phyloP scores from a whole-genome alignment of 2,329 filamentous ascomycete species.

The Rasamsonia emersonii region DNA sequence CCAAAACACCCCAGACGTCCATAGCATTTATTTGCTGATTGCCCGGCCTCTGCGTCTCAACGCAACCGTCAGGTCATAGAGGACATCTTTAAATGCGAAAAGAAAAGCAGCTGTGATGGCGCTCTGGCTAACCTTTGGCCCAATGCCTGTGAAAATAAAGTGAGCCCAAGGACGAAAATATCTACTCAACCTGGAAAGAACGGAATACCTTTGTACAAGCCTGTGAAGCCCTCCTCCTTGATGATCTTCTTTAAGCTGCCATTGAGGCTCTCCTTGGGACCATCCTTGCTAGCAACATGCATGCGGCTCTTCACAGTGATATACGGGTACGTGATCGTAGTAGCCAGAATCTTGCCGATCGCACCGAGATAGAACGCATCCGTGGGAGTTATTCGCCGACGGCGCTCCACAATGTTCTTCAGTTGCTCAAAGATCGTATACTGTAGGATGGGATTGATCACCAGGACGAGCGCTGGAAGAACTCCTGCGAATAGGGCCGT shows the following conservation, averaged over 20 bases:
- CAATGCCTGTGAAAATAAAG: conserved; percentile 58
- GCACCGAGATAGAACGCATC: conserved; percentile 89
- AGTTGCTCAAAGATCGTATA: conserved; percentile 98
- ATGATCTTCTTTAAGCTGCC: conserved; percentile 71
- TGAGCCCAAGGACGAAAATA: background rate
- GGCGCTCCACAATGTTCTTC: conserved; percentile 80
- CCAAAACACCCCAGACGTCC: too few species aligned
- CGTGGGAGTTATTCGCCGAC: conserved; percentile 67
- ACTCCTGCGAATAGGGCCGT: conserved; percentile 84
- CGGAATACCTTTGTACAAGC: conserved; percentile 91
- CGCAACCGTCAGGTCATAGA: conserved; percentile 57
- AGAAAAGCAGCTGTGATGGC: conserved; percentile 92
- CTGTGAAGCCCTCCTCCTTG: conserved; percentile 79
- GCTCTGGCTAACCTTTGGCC: conserved; percentile 92
- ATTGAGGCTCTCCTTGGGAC: conserved; percentile 72
- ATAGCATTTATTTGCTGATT: conserved; percentile 20
- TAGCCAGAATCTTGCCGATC: conserved; percentile 88
- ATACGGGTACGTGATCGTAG: conserved; percentile 91
- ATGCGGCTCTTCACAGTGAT: conserved; percentile 98
- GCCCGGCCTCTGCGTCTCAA: conserved; percentile 21
- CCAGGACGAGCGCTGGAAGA: conserved; percentile 81
- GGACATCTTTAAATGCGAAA: conserved; percentile 95
- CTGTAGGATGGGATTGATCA: conserved; percentile 96
- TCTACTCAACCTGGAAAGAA: too few species aligned
- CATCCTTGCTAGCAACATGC: conserved; percentile 74